phyloP scores from a whole-genome alignment of 257 asterid genomes.

The Solanum phureja region DNA sequence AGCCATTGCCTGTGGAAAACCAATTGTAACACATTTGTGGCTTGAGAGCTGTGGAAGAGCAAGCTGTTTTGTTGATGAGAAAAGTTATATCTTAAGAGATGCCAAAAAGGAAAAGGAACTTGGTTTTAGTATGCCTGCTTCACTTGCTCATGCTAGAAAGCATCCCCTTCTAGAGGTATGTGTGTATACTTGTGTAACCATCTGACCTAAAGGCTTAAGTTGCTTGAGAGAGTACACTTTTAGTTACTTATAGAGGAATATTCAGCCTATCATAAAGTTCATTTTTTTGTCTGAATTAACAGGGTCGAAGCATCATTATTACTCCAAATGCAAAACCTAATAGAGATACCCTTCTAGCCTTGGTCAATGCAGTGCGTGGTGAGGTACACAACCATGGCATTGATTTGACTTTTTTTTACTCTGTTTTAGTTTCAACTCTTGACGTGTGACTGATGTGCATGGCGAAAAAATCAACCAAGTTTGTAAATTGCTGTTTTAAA shows the following conservation, averaged over 20 bases:
- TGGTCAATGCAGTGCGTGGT: slow-evolving; percentile 61
- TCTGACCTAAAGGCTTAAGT: neutral
- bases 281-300: slow-evolving; percentile 11
- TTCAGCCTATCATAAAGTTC: neutral
- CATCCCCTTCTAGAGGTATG: slow-evolving; percentile 60
- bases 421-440: neutral
- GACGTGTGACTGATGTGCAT: neutral
- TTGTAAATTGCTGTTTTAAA: neutral
- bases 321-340: slow-evolving; percentile 61
- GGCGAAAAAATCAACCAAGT: neutral
- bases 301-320: slow-evolving; percentile 50
- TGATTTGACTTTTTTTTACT: neutral
- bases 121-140: slow-evolving; percentile 52
- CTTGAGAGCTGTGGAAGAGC: slow-evolving; percentile 70
- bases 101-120: slow-evolving; percentile 67
- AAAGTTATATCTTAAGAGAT: slow-evolving; percentile 59
- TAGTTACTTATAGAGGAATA: neutral
- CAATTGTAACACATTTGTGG: slow-evolving; percentile 71
- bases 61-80: slow-evolving; percentile 45
- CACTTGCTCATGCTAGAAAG: slow-evolving; percentile 51
- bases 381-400: slow-evolving; percentile 32
- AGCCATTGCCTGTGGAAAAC: slow-evolving; percentile 68
- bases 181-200: neutral
- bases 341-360: slow-evolving; percentile 34
- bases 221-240: neutral